Evolutionary conservation across 768 basidiomycete genomes (phyloP), one percentile per base, ranked within the genome.

Genomic region (Boletus tylopilopsis): DNA sequence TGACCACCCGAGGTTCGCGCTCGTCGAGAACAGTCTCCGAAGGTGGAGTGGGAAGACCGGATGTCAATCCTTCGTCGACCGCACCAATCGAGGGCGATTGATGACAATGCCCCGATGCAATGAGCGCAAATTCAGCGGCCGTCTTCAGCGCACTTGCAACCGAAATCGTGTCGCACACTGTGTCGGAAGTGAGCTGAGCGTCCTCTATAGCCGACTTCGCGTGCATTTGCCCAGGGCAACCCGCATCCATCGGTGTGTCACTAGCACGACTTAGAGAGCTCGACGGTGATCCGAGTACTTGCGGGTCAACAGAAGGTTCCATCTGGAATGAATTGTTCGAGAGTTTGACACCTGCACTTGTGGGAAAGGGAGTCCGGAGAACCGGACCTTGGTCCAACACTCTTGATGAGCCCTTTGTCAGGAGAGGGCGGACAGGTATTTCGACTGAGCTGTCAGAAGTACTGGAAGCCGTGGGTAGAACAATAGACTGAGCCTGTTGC

Each of bases 21-120:
- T 49, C 38, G 12, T 34, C 23, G 1, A 7, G 8, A 33, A 21
- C 41, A 0, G 9, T 29, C 10, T 51, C 54, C 2, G 40, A 40
- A 16, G 47, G 43, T 2, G 49, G 50, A 9, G 55, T 60, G 12
- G 50, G 46, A 15, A 51, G 50, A 46, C 43, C 11, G 1, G 52
- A 44, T 10, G 40, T 35, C 10, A 33, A 22, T 10, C 4, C 41
- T 19, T 19, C 42, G 2, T 49, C 38, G 15, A 53, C 40, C 4
- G 11, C 42, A n/a, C 29, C 50, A 2, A 39, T 12, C 19, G 37
- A 44, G 8, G 37, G 18, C 19, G 23, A 16, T 11, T 23, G 47
- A 29, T 6, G 40, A 50, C 2, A 19, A 18, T 23, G 5, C 4
- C 1, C 16, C 11, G 24, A 23, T 19, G n/a, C 10, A 25, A 25